Conservation (phyloP, 1,284 basidiomycete species). For the Trichosporon ovoides region DNA sequence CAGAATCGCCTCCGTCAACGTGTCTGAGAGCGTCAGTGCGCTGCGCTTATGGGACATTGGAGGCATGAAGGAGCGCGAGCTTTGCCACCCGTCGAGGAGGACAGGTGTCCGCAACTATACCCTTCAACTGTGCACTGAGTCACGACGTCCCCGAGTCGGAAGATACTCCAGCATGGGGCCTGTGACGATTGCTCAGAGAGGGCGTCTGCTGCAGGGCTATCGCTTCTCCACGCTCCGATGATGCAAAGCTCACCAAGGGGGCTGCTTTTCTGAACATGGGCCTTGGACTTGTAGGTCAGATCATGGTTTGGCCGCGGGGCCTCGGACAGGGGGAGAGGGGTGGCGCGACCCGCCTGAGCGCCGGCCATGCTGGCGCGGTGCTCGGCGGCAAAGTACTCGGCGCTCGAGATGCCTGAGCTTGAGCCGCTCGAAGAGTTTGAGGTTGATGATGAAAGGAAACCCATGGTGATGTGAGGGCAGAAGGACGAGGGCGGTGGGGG, state of each 20-base stretch:
- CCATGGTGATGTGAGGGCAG: not conserved
- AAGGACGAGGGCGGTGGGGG: no score
- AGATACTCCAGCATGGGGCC: no score
- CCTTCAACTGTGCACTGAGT: no score
- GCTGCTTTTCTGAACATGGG: not conserved
- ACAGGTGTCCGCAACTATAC: no score
- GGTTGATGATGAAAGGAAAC: slow-evolving; percentile 3
- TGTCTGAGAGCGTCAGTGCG: not conserved
- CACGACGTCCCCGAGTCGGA: no score
- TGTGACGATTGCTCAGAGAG: no score
- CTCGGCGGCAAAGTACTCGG: slow-evolving; percentile 5
- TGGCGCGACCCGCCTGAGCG: not conserved
- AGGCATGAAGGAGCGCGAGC: not conserved
- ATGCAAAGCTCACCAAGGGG: not conserved
- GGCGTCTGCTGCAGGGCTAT: no score
- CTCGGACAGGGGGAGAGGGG: not conserved
- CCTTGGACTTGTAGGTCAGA: not conserved
- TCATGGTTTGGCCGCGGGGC: not conserved
- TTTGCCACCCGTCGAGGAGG: no score
- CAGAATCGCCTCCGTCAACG: not conserved
- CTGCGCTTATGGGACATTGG: not conserved
- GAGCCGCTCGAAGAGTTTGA: not conserved
- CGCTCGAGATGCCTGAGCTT: not conserved
- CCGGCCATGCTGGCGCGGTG: slow-evolving; percentile 1
- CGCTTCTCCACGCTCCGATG: not conserved